Evolutionary conservation across 2,329 filamentous ascomycete genomes (phyloP), one percentile per base, ranked within the genome.

Genomic region (Colletotrichum higginsianum): DNA sequence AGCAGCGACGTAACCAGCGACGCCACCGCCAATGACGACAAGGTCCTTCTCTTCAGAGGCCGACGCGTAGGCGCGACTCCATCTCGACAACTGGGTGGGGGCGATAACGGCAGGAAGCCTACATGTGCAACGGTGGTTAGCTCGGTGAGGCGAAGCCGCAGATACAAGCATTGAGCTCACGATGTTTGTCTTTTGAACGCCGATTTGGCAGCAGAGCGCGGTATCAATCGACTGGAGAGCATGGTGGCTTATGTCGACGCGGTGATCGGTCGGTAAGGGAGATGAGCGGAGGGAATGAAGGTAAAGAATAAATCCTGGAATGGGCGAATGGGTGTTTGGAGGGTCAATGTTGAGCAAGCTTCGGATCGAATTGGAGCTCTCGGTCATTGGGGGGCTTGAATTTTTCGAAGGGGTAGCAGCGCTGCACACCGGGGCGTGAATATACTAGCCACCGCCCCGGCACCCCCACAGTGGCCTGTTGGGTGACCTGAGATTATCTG

Each of bases 1-100:
- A 79, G 96, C 96, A 76, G 96, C 96, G 79, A 99, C 96, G 86
- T 99, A 99, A 81, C 96, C 96, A 78, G 96, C 96, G 80, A 98
- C 96, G 86, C 96, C 96, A 83, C 96, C 96, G 80, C 96, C 96
- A 80, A 99, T 98, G 85, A 99, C 95, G 80, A 99, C 93, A 67
- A 99, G 89, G 84, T 99, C 96, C 85, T 98, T 97, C 84, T 98
- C 94, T 84, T 95, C 87, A 83, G 87, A 82, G 77, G 86, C 82
- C 64, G 88, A 88, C 67, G 90, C 89, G 79, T 90, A 91, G 75
- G 85, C 84, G 77, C 90, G 86, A 79, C 84, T 86, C 84, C 85
- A 89, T 84, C 86, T 86, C 66, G 86, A 84, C 67, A 85, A 80
- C 67, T 80, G 77, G 63, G 81, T 79, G 72, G 87, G 81, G 67